Evolutionary conservation across 108 stramenopile species (phyloP).

Genomic region (Chaetoceros muelleri): DNA sequence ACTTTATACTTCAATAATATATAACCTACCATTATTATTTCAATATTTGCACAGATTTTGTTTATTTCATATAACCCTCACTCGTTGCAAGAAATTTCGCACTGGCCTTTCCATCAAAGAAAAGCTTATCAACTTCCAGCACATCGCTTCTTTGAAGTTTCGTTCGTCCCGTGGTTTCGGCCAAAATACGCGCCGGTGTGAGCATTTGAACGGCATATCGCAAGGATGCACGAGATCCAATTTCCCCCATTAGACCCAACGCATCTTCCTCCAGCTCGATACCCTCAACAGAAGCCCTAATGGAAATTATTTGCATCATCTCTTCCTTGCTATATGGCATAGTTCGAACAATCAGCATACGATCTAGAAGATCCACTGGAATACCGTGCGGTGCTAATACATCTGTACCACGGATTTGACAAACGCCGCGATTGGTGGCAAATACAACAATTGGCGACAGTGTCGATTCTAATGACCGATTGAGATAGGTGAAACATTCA

Average conservation of each 20-base stretch:
- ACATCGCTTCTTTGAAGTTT: slow-evolving; percentile 68
- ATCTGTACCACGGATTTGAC: slow-evolving; percentile 94
- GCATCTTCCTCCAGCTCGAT: slow-evolving; percentile 87
- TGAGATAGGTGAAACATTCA: slow-evolving; percentile 97
- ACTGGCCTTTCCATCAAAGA: slow-evolving; percentile 96
- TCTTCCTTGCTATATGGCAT: slow-evolving; percentile 90
- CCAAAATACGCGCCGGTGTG: slow-evolving; percentile 92
- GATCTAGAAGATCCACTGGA: slow-evolving; percentile 97
- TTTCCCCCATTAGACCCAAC: slow-evolving; percentile 75
- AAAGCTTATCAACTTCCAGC: slow-evolving; percentile 83
- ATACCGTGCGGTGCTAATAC: slow-evolving; percentile 94
- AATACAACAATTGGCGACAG: slow-evolving; percentile 96
- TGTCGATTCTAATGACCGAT: slow-evolving; percentile 84
- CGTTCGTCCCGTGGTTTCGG: slow-evolving; percentile 80
- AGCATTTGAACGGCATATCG: slow-evolving; percentile 97
- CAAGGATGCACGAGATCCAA: slow-evolving; percentile 86
- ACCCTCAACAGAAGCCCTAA: slow-evolving; percentile 89
- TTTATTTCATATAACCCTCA: slow-evolving; percentile 79
- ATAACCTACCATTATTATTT: too few relatives aligned
- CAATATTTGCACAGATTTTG: not conserved
- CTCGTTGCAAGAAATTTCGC: slow-evolving; percentile 75
- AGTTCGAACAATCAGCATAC: slow-evolving; percentile 97
- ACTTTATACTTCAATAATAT: not conserved
- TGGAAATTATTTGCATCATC: slow-evolving; percentile 89
- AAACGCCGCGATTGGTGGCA: slow-evolving; percentile 97